phyloP scores from a whole-genome alignment of 805 yeast genomes.

The Zygosaccharomyces bailii region DNA sequence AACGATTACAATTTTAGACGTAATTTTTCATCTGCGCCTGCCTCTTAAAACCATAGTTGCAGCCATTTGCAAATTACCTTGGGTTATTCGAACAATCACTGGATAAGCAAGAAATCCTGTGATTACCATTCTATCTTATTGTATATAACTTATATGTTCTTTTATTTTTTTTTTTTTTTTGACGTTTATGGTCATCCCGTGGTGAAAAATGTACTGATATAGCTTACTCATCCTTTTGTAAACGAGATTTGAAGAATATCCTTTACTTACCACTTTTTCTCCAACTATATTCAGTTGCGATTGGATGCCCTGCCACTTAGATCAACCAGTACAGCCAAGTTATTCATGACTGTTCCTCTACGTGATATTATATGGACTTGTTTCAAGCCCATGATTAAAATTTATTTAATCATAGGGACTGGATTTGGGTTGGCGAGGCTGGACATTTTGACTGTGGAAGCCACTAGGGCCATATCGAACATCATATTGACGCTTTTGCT shows the following conservation, averaged over 20 bases:
- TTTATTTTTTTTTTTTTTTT: too few relatives aligned
- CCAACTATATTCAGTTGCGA: background rate
- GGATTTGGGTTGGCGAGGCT: slow-evolving; percentile 59
- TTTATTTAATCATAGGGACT: slow-evolving; percentile 65
- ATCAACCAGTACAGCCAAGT: background rate
- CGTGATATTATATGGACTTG: slow-evolving; percentile 43
- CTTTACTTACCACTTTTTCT: background rate
- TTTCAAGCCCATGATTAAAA: slow-evolving; percentile 73
- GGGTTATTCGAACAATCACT: too few relatives aligned
- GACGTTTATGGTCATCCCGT: background rate
- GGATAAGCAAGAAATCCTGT: too few relatives aligned
- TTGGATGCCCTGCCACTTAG: background rate
- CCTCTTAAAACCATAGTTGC: too few relatives aligned
- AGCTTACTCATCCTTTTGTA: background rate
- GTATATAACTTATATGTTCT: background rate
- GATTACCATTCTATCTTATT: background rate
- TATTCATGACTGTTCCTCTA: slow-evolving; percentile 28
- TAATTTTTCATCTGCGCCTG: too few relatives aligned
- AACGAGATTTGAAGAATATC: background rate
- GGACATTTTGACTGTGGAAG: slow-evolving; percentile 59
- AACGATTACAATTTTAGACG: too few relatives aligned
- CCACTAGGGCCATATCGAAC: slow-evolving; percentile 61
- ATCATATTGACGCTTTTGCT: slow-evolving; percentile 56
- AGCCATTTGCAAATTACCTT: too few relatives aligned
- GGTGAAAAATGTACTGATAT: background rate